A percentile compares a stretch with the other conserved stretches of the same genome.
These are phyloP conservation scores for Mortierella sp. DNA, from an alignment of 371 early-diverging fungal species.

Conservation along the genomic window DNA sequence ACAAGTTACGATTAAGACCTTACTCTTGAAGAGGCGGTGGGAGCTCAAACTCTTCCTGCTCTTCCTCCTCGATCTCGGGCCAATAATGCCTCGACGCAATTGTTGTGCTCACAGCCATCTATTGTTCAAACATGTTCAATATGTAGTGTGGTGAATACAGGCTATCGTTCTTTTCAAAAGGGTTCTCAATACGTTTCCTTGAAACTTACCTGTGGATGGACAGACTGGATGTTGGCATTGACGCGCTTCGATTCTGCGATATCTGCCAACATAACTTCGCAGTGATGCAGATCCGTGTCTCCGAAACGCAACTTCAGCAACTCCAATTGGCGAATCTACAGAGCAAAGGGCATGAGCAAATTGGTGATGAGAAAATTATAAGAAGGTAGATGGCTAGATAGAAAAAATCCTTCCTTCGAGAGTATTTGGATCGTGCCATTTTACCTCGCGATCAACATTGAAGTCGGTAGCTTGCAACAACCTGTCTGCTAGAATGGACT, in stretches of 20 bases:
- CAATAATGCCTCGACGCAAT: slow-evolving; percentile 74
- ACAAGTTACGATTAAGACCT: background rate
- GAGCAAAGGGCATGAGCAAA: background rate
- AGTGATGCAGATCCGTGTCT: slow-evolving; percentile 63
- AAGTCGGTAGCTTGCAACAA: slow-evolving; percentile 63
- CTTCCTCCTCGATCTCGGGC: slow-evolving; percentile 60
- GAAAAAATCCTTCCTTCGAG: too few relatives aligned
- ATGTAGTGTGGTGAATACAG: background rate
- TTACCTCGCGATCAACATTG: slow-evolving; percentile 65
- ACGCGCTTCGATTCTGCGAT: slow-evolving; percentile 73
- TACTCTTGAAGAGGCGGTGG: slow-evolving; percentile 58
- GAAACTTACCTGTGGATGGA: slow-evolving; percentile 32
- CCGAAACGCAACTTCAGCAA: slow-evolving; percentile 76
- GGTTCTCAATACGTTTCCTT: background rate
- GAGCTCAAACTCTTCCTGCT: slow-evolving; percentile 30
- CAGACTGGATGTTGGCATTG: slow-evolving; percentile 51
- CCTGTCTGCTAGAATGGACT: slow-evolving; percentile 61
- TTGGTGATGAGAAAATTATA: too few relatives aligned
- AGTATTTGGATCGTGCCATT: background rate
- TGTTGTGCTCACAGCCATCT: slow-evolving; percentile 55
- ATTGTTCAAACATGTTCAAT: background rate
- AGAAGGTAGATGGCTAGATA: background rate
- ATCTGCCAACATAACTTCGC: slow-evolving; percentile 81
- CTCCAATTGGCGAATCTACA: slow-evolving; percentile 67
- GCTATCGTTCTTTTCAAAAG: too few relatives aligned